phyloP scores from a whole-genome alignment of 257 asterid genomes.

The Primulina huaijiensis region DNA sequence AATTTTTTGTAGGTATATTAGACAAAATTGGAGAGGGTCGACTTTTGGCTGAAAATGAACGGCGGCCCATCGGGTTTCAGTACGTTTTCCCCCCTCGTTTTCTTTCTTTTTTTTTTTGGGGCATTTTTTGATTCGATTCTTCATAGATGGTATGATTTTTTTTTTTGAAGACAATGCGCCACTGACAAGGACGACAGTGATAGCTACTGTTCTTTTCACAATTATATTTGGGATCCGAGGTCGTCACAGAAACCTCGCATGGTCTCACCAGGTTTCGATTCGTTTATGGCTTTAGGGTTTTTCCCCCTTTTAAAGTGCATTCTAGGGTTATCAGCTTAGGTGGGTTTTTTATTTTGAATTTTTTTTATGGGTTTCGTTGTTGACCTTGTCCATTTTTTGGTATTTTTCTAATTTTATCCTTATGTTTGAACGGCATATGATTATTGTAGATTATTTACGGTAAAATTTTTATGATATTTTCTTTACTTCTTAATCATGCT shows the following conservation, averaged over 20 bases:
- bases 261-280: constrained; percentile 75
- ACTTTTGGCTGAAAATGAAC: constrained; percentile 72
- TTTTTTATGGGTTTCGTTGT: background rate
- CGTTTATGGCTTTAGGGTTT: background rate
- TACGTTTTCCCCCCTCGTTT: constrained; percentile 35
- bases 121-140: constrained; percentile 1
- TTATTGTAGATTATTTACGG: background rate
- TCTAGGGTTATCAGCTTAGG: background rate
- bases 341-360: background rate
- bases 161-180: constrained; percentile 76
- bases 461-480: background rate
- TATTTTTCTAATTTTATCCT: background rate
- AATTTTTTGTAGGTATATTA: background rate
- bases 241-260: constrained; percentile 62
- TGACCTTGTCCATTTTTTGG: background rate
- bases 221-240: constrained; percentile 85
- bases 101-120: background rate
- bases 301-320: constrained; percentile 2
- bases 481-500: constrained; percentile 10
- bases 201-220: constrained; percentile 80
- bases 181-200: constrained; percentile 66
- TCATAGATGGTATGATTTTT: background rate
- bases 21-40: constrained; percentile 27
- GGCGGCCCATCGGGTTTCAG: constrained; percentile 99
- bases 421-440: background rate